Percentiles rank a stretch among this genome's conserved stretches.
Evolutionary conservation across 2,329 filamentous ascomycete genomes (phyloP).

Genomic region (Aspergillus fumigatiaffinis): DNA sequence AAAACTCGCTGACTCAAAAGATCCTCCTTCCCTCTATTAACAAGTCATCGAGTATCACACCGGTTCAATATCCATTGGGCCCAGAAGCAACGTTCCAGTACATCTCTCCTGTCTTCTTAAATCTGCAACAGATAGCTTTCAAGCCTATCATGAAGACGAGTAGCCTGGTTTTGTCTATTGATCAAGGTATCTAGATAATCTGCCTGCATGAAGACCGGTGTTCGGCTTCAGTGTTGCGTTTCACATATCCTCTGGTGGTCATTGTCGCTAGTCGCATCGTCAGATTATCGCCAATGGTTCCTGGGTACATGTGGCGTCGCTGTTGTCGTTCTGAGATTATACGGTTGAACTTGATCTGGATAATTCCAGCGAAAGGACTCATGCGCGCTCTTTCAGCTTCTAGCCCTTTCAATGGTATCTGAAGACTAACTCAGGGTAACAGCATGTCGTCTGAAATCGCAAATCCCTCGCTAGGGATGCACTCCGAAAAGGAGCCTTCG

Average conservation of each 20-base stretch:
- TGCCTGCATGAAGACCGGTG: slow-evolving; percentile 42
- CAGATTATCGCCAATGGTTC: not conserved
- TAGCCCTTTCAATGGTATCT: not conserved
- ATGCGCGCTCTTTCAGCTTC: slow-evolving; percentile 29
- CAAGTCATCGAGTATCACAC: not conserved
- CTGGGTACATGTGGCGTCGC: slow-evolving; percentile 2
- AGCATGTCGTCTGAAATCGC: slow-evolving; percentile 32
- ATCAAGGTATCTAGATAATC: slow-evolving; percentile 41
- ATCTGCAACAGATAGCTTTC: slow-evolving; percentile 20
- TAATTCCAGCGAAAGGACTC: slow-evolving; percentile 45
- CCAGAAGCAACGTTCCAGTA: slow-evolving; percentile 21
- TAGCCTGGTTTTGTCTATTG: slow-evolving; percentile 36
- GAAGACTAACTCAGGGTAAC: slow-evolving; percentile 19
- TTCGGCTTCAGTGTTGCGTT: slow-evolving; percentile 24
- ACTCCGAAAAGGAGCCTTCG: slow-evolving; percentile 19
- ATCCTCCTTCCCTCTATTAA: not conserved
- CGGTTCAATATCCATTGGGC: slow-evolving; percentile 7
- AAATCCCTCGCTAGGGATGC: slow-evolving; percentile 25
- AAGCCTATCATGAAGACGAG: slow-evolving; percentile 32
- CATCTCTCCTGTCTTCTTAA: slow-evolving; percentile 22
- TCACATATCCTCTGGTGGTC: not conserved
- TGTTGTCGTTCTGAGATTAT: slow-evolving; percentile 40
- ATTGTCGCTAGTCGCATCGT: not conserved
- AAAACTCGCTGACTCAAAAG: slow-evolving; percentile 8
- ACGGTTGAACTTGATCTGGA: slow-evolving; percentile 45